Conservation (phyloP, 371 early-diverging fungal species). For the Mucor piriformis region DNA sequence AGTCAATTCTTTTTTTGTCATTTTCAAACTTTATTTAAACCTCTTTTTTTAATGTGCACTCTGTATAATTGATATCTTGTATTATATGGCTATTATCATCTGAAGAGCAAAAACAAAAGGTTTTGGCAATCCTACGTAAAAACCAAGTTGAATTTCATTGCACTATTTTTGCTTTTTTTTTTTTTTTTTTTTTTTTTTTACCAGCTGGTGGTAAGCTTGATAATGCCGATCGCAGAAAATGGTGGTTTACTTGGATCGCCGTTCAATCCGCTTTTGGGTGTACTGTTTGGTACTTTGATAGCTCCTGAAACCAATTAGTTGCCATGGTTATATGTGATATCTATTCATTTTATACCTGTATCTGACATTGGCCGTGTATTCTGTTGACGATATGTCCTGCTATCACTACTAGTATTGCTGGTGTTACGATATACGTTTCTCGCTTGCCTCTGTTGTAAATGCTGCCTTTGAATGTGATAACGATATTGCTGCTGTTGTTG, state of each 20-base stretch:
- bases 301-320: too few relatives aligned
- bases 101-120: constrained; percentile 6
- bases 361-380: too few relatives aligned
- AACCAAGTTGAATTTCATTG: too few relatives aligned
- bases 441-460: neutral
- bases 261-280: neutral
- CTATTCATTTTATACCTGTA: too few relatives aligned
- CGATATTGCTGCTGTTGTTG: constrained; percentile 2
- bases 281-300: neutral
- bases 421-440: neutral
- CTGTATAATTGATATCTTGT: neutral
- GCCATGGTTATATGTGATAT: too few relatives aligned
- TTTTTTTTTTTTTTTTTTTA: neutral
- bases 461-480: neutral
- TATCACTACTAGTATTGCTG: neutral
- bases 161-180: neutral
- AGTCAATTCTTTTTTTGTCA: neutral
- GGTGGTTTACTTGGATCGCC: neutral
- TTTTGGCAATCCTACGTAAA: constrained; percentile 1
- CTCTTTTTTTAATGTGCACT: neutral
- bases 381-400: too few relatives aligned
- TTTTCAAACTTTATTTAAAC: too few relatives aligned
- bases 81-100: neutral
- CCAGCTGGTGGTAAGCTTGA: constrained; percentile 1
- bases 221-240: neutral